These are phyloP conservation scores for Pythium scleroteichum DNA, from an alignment of 352 stramenopile species.

Conservation along the genomic window DNA sequence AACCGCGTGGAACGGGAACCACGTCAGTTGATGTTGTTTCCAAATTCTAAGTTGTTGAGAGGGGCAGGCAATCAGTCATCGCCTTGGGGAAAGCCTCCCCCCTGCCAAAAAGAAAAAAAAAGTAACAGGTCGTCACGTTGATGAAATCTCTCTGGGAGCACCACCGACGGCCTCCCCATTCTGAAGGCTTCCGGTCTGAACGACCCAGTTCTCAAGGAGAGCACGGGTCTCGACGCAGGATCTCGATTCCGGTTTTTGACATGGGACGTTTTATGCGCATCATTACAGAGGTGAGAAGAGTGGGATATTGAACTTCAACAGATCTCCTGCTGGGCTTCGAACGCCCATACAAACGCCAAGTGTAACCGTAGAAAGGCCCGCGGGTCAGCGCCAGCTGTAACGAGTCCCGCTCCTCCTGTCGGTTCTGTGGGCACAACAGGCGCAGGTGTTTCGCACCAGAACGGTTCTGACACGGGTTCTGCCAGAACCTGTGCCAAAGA, in stretches of 20 bases:
- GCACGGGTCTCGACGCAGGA: no score
- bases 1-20: background rate
- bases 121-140: background rate
- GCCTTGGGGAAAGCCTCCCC: no score
- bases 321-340: background rate
- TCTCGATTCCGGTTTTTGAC: background rate
- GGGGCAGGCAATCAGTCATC: background rate
- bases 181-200: no score
- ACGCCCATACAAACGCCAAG: background rate
- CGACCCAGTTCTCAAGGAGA: no score
- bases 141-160: no score
- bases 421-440: background rate
- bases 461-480: no score
- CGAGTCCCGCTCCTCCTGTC: background rate
- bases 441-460: background rate
- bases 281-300: background rate
- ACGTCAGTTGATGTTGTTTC: background rate
- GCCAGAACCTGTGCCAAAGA: no score
- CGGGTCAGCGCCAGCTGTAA: background rate
- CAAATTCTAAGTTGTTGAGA: background rate
- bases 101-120: no score
- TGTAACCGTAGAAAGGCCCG: background rate
- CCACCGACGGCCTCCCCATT: no score
- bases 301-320: conserved; percentile 8
- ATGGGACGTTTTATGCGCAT: background rate